Evolutionary conservation across 1,284 basidiomycete genomes (phyloP).

Genomic region (Tilletia horrida): DNA sequence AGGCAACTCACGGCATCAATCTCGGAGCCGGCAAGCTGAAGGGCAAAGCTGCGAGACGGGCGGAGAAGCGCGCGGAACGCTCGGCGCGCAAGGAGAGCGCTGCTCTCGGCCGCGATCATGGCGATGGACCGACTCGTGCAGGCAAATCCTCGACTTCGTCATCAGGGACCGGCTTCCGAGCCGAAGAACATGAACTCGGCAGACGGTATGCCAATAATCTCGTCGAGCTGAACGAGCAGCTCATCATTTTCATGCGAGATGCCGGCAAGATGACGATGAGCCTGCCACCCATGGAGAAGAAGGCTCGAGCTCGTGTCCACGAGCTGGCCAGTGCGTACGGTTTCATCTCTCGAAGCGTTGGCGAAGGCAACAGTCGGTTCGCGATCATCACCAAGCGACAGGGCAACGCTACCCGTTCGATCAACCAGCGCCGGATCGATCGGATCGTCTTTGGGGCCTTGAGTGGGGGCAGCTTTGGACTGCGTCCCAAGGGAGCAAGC

Average conservation of each 20-base stretch:
- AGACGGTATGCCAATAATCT: conserved; percentile 30
- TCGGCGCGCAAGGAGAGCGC: conserved; percentile 16
- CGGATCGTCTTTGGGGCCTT: conserved; percentile 32
- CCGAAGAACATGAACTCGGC: conserved; percentile 24
- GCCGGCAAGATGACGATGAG: conserved; percentile 40
- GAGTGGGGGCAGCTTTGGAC: conserved; percentile 37
- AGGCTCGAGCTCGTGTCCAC: conserved; percentile 50
- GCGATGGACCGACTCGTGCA: conserved; percentile 1
- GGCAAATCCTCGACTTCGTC: not conserved
- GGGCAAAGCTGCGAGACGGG: conserved; percentile 30
- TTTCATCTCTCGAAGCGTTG: conserved; percentile 41
- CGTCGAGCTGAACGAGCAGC: conserved; percentile 42
- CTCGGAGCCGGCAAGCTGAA: conserved; percentile 38
- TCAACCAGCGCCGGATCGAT: conserved; percentile 30
- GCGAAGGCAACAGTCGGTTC: conserved; percentile 43
- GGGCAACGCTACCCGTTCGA: conserved; percentile 33
- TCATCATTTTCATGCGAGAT: conserved; percentile 40
- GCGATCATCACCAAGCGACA: conserved; percentile 50
- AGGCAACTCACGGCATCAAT: conserved; percentile 43
- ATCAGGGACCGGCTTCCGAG: conserved; percentile 20
- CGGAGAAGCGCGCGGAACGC: conserved; percentile 29
- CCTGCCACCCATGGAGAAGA: conserved; percentile 52
- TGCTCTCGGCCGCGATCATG: conserved; percentile 18
- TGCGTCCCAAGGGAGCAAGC: conserved; percentile 16
- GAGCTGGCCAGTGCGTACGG: conserved; percentile 47